A percentile compares a stretch with the other conserved stretches of the same genome.
Conservation (phyloP, 768 basidiomycete species). For the Trametes coccinea region DNA sequence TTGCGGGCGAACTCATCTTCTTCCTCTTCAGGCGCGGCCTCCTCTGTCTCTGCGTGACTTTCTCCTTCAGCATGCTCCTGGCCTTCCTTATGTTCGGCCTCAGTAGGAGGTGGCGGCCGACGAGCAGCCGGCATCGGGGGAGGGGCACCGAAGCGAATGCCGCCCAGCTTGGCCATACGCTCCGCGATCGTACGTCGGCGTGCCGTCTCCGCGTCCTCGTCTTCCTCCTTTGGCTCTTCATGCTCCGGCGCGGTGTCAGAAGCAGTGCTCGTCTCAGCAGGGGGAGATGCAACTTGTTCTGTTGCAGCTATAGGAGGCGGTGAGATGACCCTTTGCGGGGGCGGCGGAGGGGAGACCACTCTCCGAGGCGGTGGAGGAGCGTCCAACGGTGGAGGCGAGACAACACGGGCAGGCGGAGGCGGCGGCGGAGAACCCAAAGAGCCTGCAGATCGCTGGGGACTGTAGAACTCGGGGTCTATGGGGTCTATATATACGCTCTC, state of each 20-base stretch:
- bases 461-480: slow-evolving; percentile 65
- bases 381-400: slow-evolving; percentile 1
- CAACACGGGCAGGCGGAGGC: slow-evolving; percentile 2
- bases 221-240: slow-evolving; percentile 1
- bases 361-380: slow-evolving; percentile 1
- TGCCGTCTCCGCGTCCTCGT: slow-evolving; percentile 44
- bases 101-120: slow-evolving; percentile 38
- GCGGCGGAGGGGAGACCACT: not conserved
- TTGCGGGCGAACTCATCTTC: slow-evolving; percentile 63
- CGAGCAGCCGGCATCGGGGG: slow-evolving; percentile 44
- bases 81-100: slow-evolving; percentile 18
- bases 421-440: not conserved
- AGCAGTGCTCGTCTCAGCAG: not conserved
- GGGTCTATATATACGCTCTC: slow-evolving; percentile 48
- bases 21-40: slow-evolving; percentile 42
- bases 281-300: slow-evolving; percentile 1
- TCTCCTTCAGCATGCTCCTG: slow-evolving; percentile 27
- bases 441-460: slow-evolving; percentile 40
- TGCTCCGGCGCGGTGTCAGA: slow-evolving; percentile 15
- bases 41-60: slow-evolving; percentile 29
- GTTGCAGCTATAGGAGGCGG: slow-evolving; percentile 9
- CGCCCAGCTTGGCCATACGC: slow-evolving; percentile 92
- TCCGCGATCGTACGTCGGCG: slow-evolving; percentile 80
- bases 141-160: slow-evolving; percentile 78
- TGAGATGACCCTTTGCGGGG: not conserved